Conservation (phyloP, 176 grass and related monocot genomes). For the Coix lacrymajobi region DNA sequence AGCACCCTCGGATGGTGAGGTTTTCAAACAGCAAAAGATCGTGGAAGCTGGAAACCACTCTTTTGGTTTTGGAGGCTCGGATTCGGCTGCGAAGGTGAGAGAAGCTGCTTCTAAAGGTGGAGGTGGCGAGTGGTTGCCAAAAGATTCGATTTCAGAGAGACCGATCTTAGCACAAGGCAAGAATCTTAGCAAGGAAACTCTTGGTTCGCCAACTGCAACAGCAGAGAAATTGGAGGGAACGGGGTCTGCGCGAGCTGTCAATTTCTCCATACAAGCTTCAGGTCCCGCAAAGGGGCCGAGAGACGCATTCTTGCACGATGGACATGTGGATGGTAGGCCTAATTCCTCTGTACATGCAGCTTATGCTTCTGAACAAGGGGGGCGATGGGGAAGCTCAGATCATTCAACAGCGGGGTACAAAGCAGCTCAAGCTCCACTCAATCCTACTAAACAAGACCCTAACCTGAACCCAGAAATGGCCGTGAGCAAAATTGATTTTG, state of each 20-base stretch:
- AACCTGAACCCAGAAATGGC: not conserved
- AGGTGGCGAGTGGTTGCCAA: not conserved
- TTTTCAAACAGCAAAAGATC: not conserved
- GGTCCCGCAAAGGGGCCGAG: not conserved
- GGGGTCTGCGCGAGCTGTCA: not conserved
- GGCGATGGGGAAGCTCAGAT: not conserved
- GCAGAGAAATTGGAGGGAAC: slow-evolving; percentile 11
- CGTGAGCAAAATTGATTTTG: not conserved
- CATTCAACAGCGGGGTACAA: not conserved
- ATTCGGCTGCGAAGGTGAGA: not conserved
- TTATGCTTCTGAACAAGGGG: slow-evolving; percentile 1
- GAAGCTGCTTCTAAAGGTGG: not conserved
- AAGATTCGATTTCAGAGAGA: slow-evolving; percentile 19
- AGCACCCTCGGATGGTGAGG: slow-evolving; percentile 1
- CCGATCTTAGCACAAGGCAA: not conserved
- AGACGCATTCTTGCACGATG: slow-evolving; percentile 2
- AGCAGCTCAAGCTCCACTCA: not conserved
- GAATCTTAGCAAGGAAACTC: not conserved
- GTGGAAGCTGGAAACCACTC: slow-evolving; percentile 24
- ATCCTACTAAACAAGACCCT: not conserved
- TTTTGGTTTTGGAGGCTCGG: not conserved
- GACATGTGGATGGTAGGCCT: not conserved
- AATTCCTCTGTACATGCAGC: slow-evolving; percentile 20
- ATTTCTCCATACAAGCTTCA: slow-evolving; percentile 26
- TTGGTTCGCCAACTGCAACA: not conserved